phyloP scores from a whole-genome alignment of 1,139 yeast genomes.

The Kodamaea fungicola region DNA sequence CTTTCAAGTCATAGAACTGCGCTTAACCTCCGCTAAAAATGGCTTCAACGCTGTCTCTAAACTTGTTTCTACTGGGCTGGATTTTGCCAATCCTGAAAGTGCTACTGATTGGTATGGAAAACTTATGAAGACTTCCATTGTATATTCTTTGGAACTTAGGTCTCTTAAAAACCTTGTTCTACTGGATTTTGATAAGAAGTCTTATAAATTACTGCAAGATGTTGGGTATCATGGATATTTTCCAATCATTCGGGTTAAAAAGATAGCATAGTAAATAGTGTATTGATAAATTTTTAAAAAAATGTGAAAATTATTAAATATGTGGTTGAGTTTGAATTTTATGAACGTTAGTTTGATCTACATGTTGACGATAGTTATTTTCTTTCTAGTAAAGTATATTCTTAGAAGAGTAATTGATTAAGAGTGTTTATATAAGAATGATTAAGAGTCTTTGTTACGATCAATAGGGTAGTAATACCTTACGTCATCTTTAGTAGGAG shows the following conservation, averaged over 20 bases:
- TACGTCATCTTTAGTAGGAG: too few species aligned
- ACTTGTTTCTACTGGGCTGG: constrained; percentile 11
- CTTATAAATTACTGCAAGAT: constrained; percentile 14
- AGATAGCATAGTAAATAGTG: too few species aligned
- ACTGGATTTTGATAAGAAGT: constrained; percentile 4
- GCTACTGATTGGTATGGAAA: constrained; percentile 21
- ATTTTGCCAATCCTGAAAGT: constrained; percentile 15
- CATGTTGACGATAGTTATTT: too few species aligned
- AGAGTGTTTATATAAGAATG: too few species aligned
- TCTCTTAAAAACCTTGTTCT: constrained; percentile 11
- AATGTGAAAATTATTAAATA: too few species aligned
- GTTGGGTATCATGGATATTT: constrained; percentile 39
- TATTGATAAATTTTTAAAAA: too few species aligned
- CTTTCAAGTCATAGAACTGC: constrained; percentile 10
- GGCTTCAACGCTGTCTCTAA: constrained; percentile 8
- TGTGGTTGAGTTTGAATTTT: too few species aligned
- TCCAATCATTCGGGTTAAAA: constrained; percentile 25
- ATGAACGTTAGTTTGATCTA: too few species aligned
- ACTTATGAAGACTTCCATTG: constrained; percentile 25
- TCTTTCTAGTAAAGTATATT: too few species aligned
- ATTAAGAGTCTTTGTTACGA: too few species aligned
- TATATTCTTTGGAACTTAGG: constrained; percentile 18
- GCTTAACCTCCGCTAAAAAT: constrained; percentile 9
- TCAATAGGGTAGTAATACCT: too few species aligned
- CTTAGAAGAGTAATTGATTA: too few species aligned